Base-by-base conservation (phyloP, 768 basidiomycete genomes). In the Leucogyrophana mollusca region DNA sequence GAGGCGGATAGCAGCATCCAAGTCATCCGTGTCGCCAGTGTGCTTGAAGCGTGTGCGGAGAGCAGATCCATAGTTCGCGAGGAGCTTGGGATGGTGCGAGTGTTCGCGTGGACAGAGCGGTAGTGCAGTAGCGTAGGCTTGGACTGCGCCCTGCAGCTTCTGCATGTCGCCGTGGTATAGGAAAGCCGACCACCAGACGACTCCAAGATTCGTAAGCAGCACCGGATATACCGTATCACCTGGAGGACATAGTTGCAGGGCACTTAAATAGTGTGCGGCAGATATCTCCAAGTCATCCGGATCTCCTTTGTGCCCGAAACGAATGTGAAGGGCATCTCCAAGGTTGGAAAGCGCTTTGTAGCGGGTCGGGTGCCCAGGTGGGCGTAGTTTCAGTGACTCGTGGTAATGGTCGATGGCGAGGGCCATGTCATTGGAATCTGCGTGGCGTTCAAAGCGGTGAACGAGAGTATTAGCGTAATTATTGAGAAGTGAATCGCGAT, bases 231-330 rank as follows among this genome's bases (percentile, higher is more conserved):
- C 50, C 3, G 46, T 34, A 24, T 51, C 45, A 20, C 52, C 52
- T 2, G 56, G 53, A 32, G 56, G 44, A 17, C 36, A 43, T 34
- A 61, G 32, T 36, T 48, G 40, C 22, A 61, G 34, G 3, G 61
- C 60, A 37, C 47, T 43, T 9, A 17, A 23, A 33, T 45, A 46
- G 27, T 52, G 5, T 24, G 23, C 33, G 4, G 18, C 36, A 34
- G 60, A 45, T 30, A 18, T 44, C 35, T 67, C 53, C 22, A 71
- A 25, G 43, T 69, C 63, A 40, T 51, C 45, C 16, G 47, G 34
- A 10, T 55, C 46, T 4, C 62, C 56, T 4, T 58, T 47, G 13
- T 43, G 23, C 30, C 62, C 56, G 51, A 58, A 70, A 18, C 47
- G 59, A 48, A 27, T 4, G 17, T 47, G 37, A 21, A 66, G 46